Evolutionary conservation across 1,139 yeast species (phyloP), one percentile per base, ranked within the genome.

Genomic region (Torulaspora globosa): DNA sequence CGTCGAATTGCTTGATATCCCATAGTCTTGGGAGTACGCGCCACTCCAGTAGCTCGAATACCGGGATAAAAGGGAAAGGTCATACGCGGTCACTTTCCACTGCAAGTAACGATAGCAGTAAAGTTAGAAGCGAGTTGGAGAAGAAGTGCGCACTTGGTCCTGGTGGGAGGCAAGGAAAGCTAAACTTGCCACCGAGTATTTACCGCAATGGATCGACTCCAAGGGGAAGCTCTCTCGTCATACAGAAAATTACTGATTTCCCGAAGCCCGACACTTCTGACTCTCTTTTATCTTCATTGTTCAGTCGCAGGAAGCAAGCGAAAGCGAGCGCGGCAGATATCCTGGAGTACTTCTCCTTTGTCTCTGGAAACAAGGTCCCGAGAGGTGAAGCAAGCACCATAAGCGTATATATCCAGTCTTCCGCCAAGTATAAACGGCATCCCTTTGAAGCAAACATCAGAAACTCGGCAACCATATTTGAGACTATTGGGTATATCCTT

Each of bases 401-500:
- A 43, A 62, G 56, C 19, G 64, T 70, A 0, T 71, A 70, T 52
- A 66, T 73, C 2, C 72, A 71, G 8, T 48, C 57, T 5, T 62
- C 68, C 0, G 52, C 56, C 5, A 61, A 57, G 18, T 55, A 51
- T 24, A 49, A 52, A 23, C 49, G 46, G 2, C 40, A 52, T 52
- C 68, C 59, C 36, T 55, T 66, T 9, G 59, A 62, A 3, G 51
- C 79, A 3, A 61, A 63, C 12, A 69, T 80, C 0, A 69, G 74
- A 49, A 72, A 73, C 40, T 69, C 72, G 9, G 74, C 78, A 0
- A 68, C 75, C 0, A 75, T 83, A 0, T 75, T 76, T 35, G 90
- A 84, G 54, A 74, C 79, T 14, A 80, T 84, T 52, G 92, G 92
- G 0, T 82, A 62, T 53, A 69, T 79, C 5, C 64, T 84, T 27